phyloP scores from a whole-genome alignment of 352 stramenopile species.

The Phytopythium cucurbitacearum region DNA sequence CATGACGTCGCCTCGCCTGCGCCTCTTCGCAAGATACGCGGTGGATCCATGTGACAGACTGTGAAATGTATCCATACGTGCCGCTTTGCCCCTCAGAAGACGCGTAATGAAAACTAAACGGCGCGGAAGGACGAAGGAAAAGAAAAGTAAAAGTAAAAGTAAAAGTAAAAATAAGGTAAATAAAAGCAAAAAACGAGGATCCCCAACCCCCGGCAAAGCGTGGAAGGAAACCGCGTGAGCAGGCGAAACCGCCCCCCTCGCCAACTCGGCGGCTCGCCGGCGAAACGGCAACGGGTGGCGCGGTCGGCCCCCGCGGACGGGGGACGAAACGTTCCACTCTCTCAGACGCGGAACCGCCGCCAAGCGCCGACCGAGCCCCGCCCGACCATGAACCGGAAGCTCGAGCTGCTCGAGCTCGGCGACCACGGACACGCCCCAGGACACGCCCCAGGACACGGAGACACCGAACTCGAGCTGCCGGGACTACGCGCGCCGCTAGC shows the following conservation, averaged over 20 bases:
- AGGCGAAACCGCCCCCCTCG: conserved; percentile 3
- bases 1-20: conserved; percentile 1
- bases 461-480: too few species aligned
- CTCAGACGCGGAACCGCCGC: conserved; percentile 9
- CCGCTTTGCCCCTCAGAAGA: background rate
- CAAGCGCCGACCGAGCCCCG: conserved; percentile 4
- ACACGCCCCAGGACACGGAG: background rate
- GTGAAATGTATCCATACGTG: background rate
- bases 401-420: conserved; percentile 65
- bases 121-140: background rate
- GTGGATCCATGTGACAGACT: background rate
- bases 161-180: too few species aligned
- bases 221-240: background rate
- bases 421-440: conserved; percentile 5
- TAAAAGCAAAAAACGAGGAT: too few species aligned
- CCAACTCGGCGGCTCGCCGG: too few species aligned
- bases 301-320: too few species aligned
- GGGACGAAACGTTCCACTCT: conserved; percentile 29
- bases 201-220: too few species aligned
- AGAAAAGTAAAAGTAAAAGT: too few species aligned
- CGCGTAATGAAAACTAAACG: background rate
- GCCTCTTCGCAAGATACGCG: conserved; percentile 3
- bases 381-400: conserved; percentile 56
- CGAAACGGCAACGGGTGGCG: too few species aligned
- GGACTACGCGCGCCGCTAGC: conserved; percentile 4